Base-by-base conservation (phyloP, 495 filamentous ascomycete genomes). In the Amphirosellinia nigrospora region DNA sequence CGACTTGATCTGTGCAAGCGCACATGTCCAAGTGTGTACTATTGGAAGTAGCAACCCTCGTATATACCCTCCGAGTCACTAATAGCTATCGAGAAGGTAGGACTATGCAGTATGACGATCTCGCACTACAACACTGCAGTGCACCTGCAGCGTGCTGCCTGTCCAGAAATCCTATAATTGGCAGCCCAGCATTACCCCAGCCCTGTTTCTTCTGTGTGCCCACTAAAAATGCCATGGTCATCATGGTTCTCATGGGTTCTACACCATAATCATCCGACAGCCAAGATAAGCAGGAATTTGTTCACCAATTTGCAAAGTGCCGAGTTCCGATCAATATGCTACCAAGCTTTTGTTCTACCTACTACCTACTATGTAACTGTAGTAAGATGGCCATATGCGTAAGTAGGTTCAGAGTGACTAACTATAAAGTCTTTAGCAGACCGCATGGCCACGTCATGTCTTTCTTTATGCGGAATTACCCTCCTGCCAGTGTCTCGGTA, bases 201-300 rank as follows among this genome's bases (percentile, higher is more conserved):
- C 50, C 50, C 50, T 53, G 50, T 53, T 53, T 53, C 13, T 52
- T 52, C 30, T 56, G 28, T 34, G 55, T 58, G n/a, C 55, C 55
- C 55, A 58, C 55, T 58, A 36, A 58, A 58, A 53, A 53, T 30
- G 26, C 16, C 50, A 30, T 53, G 23, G 50, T 13, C 9, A 28
- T 53, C 55, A 21, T 58, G 30, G 53, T 28, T 28, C 34, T 28
- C 28, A 28, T 19, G 10, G 19, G 7, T 13, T 48, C 16, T 26
- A 53, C 55, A 36, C 30, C 11, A 36, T 32, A 36, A 10, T 28
- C 30, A 41, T 36, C 58, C 58, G 36, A 61, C 58, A 41, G 58
- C 58, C 58, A 61, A 61, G 58, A 61, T 36, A 4, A 36, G 55
- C 55, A 58, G 55, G 32, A 56, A 58, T 58, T 36, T n/a, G 5